phyloP scores from a whole-genome alignment of 768 basidiomycete genomes.

The Lactarius sp. region DNA sequence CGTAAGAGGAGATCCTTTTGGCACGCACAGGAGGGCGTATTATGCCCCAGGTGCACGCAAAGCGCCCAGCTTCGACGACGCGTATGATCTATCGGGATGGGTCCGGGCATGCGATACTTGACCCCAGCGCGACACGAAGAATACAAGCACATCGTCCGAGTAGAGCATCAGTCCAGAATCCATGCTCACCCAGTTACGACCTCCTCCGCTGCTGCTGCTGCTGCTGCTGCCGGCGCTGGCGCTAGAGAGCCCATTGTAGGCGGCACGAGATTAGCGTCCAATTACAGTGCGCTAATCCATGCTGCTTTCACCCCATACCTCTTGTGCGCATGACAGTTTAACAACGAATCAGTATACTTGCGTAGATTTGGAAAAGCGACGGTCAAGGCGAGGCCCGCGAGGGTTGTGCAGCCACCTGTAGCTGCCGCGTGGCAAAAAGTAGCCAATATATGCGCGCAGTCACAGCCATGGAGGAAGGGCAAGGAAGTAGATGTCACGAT shows the following conservation, averaged over 20 bases:
- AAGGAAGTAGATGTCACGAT: too few relatives aligned
- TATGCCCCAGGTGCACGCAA: conserved; percentile 2
- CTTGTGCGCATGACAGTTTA: not conserved
- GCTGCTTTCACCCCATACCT: conserved; percentile 15
- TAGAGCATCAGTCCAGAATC: not conserved
- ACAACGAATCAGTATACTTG: conserved; percentile 11
- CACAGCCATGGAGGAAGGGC: too few relatives aligned
- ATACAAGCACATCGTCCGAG: not conserved
- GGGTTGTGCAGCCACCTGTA: not conserved
- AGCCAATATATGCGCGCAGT: too few relatives aligned
- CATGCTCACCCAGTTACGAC: not conserved
- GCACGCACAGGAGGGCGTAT: conserved; percentile 9
- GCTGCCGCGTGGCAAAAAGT: not conserved
- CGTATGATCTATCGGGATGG: conserved; percentile 20
- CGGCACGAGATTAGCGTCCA: not conserved
- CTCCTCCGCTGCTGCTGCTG: too few relatives aligned
- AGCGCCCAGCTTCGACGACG: conserved; percentile 5
- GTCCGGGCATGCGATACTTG: conserved; percentile 11
- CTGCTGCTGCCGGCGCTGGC: not conserved
- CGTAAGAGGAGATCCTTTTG: conserved; percentile 5
- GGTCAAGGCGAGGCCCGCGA: not conserved
- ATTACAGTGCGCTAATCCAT: conserved; percentile 4
- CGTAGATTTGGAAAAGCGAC: conserved; percentile 3
- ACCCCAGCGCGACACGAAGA: not conserved
- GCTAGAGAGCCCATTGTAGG: not conserved